A percentile compares a stretch with the other conserved stretches of the same genome.
Conservation (phyloP, 805 yeast species). For the Schwanniomyces sp. region DNA sequence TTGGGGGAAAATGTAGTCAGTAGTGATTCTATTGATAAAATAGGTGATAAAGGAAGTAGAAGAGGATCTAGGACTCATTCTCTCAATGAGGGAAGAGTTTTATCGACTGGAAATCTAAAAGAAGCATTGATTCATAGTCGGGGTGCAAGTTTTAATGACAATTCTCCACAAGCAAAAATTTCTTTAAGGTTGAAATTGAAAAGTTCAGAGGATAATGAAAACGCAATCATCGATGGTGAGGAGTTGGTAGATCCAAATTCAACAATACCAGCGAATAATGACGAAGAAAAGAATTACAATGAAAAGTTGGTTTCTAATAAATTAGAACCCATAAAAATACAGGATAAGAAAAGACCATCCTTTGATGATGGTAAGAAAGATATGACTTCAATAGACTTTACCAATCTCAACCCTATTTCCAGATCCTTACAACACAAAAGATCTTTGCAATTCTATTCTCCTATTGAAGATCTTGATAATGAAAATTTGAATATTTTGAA, state of each 20-base stretch:
- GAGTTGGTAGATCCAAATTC: constrained; percentile 7
- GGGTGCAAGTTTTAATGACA: constrained; percentile 12
- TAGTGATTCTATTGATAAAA: constrained; percentile 8
- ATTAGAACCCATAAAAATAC: neutral
- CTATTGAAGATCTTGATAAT: constrained; percentile 29
- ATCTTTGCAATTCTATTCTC: neutral
- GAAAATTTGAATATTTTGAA: constrained; percentile 27
- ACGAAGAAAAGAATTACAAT: neutral
- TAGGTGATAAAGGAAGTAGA: neutral
- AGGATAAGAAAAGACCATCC: neutral
- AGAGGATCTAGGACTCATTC: neutral
- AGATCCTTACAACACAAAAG: neutral
- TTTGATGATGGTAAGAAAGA: neutral
- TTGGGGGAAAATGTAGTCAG: constrained; percentile 9
- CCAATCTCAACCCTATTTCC: neutral
- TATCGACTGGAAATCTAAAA: constrained; percentile 18
- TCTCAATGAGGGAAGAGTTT: constrained; percentile 12
- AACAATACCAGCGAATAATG: neutral
- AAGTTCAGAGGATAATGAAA: constrained; percentile 15
- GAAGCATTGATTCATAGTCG: constrained; percentile 21
- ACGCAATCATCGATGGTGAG: constrained; percentile 22
- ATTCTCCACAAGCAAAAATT: neutral
- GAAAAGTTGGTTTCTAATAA: neutral
- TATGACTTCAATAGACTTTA: neutral
- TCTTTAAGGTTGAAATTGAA: neutral